Base-by-base conservation (phyloP, 345 rosid genomes). In the Euphorbia peplus region DNA sequence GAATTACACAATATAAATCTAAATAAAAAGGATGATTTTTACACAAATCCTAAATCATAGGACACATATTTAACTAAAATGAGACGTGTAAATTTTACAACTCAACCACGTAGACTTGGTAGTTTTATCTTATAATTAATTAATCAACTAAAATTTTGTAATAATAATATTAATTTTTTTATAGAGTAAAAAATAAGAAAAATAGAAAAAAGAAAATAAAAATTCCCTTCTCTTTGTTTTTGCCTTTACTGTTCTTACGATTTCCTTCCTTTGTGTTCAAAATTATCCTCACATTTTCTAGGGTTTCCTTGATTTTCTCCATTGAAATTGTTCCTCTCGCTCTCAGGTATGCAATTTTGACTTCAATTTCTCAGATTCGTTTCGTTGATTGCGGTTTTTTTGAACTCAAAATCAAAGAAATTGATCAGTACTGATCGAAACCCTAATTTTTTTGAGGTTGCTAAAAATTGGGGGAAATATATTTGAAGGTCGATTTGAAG, bases 161-260 rank as follows among this genome's bases (percentile, higher is more conserved):
- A 25, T 48, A 48, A 48, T 48, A 26, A 51, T 29, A 29, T 66
- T 21, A 61, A 26, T 39, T 41, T 54, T 63, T 63, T 24, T 26
- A 25, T 35, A 19, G 47, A 44, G 56, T 53, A 39, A 48, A 63
- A 60, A 60, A 63, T 68, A 70, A 44, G 46, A 50, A 11, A 22
- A 52, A 60, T 46, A 51, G 46, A 66, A 60, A 68, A 63, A 53
- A 70, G 44, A 70, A 70, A 68, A 66, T 69, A 66, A 66, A 75
- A 67, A 58, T 10, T 51, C 71, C 65, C 57, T 64, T 75, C 65
- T 60, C 62, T 72, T 73, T 56, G 1, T 39, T 39, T 11, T 57
- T 73, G 46, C 46, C 59, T 73, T 67, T 53, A 82, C 89, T 75
- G 88, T 76, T 77, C 77, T n/a, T 60, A 69, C 80, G 82, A 77